Evolutionary conservation across 2,329 filamentous ascomycete genomes (phyloP), one percentile per base, ranked within the genome.

Genomic region (Fusarium longipes): DNA sequence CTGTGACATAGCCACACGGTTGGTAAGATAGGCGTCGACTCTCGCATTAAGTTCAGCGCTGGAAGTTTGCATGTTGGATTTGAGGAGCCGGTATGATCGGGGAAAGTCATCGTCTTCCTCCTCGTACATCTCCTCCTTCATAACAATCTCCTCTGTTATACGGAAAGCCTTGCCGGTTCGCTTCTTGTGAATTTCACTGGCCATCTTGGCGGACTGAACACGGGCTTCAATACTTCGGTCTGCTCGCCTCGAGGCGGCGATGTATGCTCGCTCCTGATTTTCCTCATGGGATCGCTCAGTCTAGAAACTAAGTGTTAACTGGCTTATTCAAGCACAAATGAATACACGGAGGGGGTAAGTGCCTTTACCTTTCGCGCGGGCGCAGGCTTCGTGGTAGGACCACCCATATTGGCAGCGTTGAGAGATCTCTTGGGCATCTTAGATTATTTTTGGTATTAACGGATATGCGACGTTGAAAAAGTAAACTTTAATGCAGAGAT

Each of bases 111-210:
- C 92, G 52, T 97, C 93, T 74, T 97, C 92, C 77, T 97, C 94
- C 74, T 97, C 93, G 75, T 97, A 97, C 93, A 97, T 97, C 77
- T 96, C 93, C 77, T 97, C 94, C 65, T 93, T 93, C 70, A 91
- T 83, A 14, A 97, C 93, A 25, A 96, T 93, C 73, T 96, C 87
- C 77, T 94, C 91, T 25, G 91, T 93, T 58, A 97, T 91, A 70
- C 89, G 89, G 61, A 97, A 84, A 3, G 86, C 88, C 70, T 93
- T 91, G 36, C 94, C 95, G 0, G 94, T 97, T 18, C 93, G 89
- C 76, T 90, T 87, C 81, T 93, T 93, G 83, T 97, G 94, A 35
- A 97, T 93, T 73, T 93, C 89, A n/a, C 94, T 97, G 8, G 94
- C 94, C 78, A 92, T 88, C 50, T 89, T 86, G 15, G 95, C 94